Evolutionary conservation across 2,329 filamentous ascomycete species (phyloP).

Genomic region (Claviceps sorghi): DNA sequence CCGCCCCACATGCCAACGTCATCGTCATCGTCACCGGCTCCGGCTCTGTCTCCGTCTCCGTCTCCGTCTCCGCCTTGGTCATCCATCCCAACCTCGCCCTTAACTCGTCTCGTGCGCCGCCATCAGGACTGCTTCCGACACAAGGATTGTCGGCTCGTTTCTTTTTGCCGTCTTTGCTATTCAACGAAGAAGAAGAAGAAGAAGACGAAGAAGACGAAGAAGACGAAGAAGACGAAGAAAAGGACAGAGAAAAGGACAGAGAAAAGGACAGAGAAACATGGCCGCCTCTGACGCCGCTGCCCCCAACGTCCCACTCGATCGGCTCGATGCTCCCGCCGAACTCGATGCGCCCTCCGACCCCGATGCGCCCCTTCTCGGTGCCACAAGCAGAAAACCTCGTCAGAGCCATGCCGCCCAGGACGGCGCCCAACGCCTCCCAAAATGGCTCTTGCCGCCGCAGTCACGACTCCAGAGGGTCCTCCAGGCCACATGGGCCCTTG

Average conservation of each 20-base stretch:
- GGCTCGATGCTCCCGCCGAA: constrained; percentile 4
- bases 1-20: background rate
- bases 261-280: background rate
- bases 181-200: too few relatives aligned
- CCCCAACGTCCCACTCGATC: constrained; percentile 4
- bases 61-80: background rate
- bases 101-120: background rate
- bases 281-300: background rate
- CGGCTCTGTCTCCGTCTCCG: background rate
- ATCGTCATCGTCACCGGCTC: background rate
- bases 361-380: background rate
- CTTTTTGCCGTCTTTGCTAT: too few relatives aligned
- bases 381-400: background rate
- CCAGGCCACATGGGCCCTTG: background rate
- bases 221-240: background rate
- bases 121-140: background rate
- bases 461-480: background rate
- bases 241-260: background rate
- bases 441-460: constrained; percentile 1
- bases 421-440: background rate
- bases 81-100: background rate
- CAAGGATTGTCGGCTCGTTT: background rate
- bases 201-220: too few relatives aligned
- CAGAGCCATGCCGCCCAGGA: background rate
- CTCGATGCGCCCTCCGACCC: constrained; percentile 3